These are phyloP conservation scores for Euclidium syriacum DNA, from an alignment of 345 rosid species.

Conservation along the genomic window DNA sequence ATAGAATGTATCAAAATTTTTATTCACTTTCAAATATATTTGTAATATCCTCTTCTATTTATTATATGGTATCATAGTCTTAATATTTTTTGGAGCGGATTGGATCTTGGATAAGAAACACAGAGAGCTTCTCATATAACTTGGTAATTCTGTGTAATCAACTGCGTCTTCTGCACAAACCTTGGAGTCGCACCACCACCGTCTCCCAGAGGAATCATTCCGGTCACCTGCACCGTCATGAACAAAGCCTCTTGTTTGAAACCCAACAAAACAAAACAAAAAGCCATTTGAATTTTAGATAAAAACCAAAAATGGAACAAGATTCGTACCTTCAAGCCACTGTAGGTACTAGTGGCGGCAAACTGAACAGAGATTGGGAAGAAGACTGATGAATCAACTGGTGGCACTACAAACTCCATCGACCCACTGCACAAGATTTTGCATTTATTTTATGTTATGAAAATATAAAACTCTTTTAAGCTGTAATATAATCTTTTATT, in stretches of 20 bases:
- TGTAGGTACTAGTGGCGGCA: conserved; percentile 77
- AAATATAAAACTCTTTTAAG: not conserved
- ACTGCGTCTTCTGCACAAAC: conserved; percentile 54
- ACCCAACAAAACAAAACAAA: not conserved
- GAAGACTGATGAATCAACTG: conserved; percentile 84
- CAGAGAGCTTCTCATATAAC: no score
- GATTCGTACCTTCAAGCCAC: conserved; percentile 74
- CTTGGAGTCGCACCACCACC: conserved; percentile 49
- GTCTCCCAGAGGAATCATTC: conserved; percentile 49
- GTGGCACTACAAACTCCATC: conserved; percentile 99
- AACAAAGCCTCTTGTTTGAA: not conserved
- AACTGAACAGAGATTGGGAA: conserved; percentile 92
- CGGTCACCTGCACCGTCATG: conserved; percentile 35
- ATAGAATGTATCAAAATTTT: no score
- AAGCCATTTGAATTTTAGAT: no score
- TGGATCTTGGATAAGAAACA: no score
- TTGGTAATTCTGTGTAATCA: conserved; percentile 66
- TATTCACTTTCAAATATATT: no score
- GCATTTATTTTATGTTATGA: no score
- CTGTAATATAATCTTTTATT: not conserved
- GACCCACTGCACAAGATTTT: conserved; percentile 65
- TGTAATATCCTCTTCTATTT: no score
- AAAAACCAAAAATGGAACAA: not conserved
- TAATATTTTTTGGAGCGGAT: no score
- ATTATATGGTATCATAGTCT: no score